Base-by-base conservation (phyloP, 495 filamentous ascomycete genomes). In the Podospora anserina region DNA sequence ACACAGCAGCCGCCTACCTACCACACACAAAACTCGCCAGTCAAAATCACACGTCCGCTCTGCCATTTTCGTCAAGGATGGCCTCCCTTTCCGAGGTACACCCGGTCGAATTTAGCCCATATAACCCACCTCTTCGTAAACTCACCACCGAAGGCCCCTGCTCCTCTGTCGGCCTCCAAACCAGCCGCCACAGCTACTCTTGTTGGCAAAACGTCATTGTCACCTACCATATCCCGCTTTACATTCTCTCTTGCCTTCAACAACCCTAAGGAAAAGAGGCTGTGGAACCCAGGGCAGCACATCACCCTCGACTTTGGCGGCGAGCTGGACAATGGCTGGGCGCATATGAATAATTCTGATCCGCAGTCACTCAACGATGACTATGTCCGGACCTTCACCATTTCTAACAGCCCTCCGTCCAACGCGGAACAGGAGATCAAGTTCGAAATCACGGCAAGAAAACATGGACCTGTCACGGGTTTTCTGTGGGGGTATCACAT, bases 351-450 rank as follows among this genome's bases (percentile, higher is more conserved):
- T 1, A 89, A 94, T 65, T 86, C 88, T 54, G 92, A 94, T 67
- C 92, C 91, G 16, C 81, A 82, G 70, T 90, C 86, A 70, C 74
- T 95, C 57, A 96, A 95, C 69, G 92, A 95, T 69, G 91, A 96
- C 73, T 94, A 88, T 71, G 79, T 93, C 20, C 82, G 92, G 49
- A 94, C 92, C 0, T 95, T 95, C 72, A 95, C 91, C 3, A 82
- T 94, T 5, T 90, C 88, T 0, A 91, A 84, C 2, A 75, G 80
- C 27, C 86, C 88, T 4, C 78, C 76, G 0, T 61, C 70, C 15
- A 65, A 67, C 4, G 53, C 56, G 13, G 65, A 49, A 18, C 58
- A 60, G 2, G 61, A 30, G 1, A 71, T 72, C 1, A 82, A 90
- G 69, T 83, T 94, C 61, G 89, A 94, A 73, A 89, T 94, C 57